These are phyloP conservation scores for Verticillium dahliae DNA, from an alignment of 2,329 filamentous ascomycete genomes.

Conservation along the genomic window DNA sequence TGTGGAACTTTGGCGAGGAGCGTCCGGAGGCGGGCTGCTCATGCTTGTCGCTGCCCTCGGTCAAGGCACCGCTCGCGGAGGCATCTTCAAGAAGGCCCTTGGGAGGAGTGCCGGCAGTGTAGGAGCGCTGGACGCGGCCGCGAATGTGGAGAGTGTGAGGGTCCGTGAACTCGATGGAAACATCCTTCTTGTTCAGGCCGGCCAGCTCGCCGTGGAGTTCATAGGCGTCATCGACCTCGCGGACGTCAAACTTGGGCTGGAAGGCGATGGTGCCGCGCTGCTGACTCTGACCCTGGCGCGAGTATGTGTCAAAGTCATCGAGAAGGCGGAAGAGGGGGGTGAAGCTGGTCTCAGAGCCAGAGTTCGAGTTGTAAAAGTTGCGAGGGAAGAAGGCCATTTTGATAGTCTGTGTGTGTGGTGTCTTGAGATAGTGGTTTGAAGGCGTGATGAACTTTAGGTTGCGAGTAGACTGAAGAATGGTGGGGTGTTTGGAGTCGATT, in stretches of 20 bases:
- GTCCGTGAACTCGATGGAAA: slow-evolving; percentile 75
- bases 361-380: slow-evolving; percentile 43
- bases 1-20: slow-evolving; percentile 32
- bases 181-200: slow-evolving; percentile 65
- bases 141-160: slow-evolving; percentile 65
- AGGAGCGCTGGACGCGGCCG: slow-evolving; percentile 60
- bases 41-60: slow-evolving; percentile 26
- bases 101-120: slow-evolving; percentile 47
- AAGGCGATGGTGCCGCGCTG: slow-evolving; percentile 39
- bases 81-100: slow-evolving; percentile 40
- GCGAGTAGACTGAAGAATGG: neutral
- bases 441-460: neutral
- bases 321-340: slow-evolving; percentile 58
- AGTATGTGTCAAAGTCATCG: slow-evolving; percentile 56
- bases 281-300: slow-evolving; percentile 17
- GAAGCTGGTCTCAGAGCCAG: slow-evolving; percentile 41
- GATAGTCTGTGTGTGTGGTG: slow-evolving; percentile 9
- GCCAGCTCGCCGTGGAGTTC: slow-evolving; percentile 78
- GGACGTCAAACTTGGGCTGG: slow-evolving; percentile 72
- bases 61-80: slow-evolving; percentile 29
- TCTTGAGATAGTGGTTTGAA: neutral
- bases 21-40: neutral
- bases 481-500: slow-evolving; percentile 14
- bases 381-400: slow-evolving; percentile 58
- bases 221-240: slow-evolving; percentile 61